Conservation (phyloP, 2,329 filamentous ascomycete species). For the Xylariales sp. region DNA sequence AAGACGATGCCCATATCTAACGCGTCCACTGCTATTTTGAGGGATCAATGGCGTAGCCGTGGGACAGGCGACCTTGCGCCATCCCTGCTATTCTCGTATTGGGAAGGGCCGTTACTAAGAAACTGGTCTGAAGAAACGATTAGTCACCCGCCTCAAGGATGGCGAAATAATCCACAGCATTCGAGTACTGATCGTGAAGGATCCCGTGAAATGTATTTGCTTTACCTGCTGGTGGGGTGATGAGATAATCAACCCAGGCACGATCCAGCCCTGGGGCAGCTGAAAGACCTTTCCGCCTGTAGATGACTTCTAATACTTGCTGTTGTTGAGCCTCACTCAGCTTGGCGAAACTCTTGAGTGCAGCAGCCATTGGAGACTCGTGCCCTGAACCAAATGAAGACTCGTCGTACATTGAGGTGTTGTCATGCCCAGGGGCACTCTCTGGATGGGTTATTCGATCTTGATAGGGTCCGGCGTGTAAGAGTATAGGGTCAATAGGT, state of each 20-base stretch:
- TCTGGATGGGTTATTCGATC: background rate
- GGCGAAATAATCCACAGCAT: no score
- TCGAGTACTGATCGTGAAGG: no score
- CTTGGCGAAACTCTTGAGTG: background rate
- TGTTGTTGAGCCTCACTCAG: constrained; percentile 3
- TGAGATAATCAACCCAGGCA: background rate
- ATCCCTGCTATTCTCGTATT: background rate
- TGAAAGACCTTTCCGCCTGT: background rate
- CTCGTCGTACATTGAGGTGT: background rate
- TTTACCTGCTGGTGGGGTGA: constrained; percentile 5
- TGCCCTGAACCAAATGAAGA: background rate
- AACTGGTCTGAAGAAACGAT: background rate
- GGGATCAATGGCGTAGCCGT: background rate
- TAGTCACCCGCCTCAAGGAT: no score
- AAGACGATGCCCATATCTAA: background rate
- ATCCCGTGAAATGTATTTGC: no score
- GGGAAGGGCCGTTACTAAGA: no score
- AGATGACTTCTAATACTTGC: constrained; percentile 1
- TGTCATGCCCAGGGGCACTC: background rate
- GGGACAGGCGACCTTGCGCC: background rate
- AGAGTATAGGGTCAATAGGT: background rate
- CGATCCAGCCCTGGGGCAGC: background rate
- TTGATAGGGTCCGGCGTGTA: background rate
- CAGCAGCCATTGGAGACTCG: background rate
- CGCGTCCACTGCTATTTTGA: background rate